Evolutionary conservation across 2,329 filamentous ascomycete genomes (phyloP), one percentile per base, ranked within the genome.

Genomic region (Onygenales sp.): DNA sequence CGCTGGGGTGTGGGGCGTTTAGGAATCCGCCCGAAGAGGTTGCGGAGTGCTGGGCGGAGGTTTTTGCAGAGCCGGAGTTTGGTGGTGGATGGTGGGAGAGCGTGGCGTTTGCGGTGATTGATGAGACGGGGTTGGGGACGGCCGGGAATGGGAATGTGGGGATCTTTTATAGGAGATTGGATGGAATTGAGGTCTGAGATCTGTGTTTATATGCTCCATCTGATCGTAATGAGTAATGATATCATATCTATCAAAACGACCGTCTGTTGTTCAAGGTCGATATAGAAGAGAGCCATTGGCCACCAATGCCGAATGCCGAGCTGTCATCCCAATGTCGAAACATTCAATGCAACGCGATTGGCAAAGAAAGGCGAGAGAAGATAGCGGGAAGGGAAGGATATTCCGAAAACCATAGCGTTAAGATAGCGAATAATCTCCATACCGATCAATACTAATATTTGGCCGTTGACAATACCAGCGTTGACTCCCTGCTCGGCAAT

Each of bases 1-100:
- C 83, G 0, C 62, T 86, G 52, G 83, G 83, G 0, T 86, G 82
- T 58, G 83, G 83, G 3, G 81, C 78, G 1, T 85, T 83, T 61
- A 61, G 60, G 0, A 84, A 85, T 61, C 83, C 83, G 8, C 72
- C 73, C 0, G 65, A 67, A 41, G 78, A 81, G 56, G 76, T 85
- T 14, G 82, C 78, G 2, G 54, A 64, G 35, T 81, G 80, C 57
- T 86, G 81, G 72, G 63, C 72, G 44, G 77, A 82, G 62, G 80
- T 84, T 35, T 65, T 85, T 52, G 52, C 60, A 17, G 80, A 85
- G 63, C 39, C 57, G 1, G 81, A 85, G 68, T 84, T 83, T 55
- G 58, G 65, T 33, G 78, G 80, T 1, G 79, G 80, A 0, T 82
- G 80, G 77, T 83, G 80, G 78, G 64, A 74, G 60, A 75, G 78